Conservation (phyloP, 306 rosid species). For the Gastrolobium villosum region DNA sequence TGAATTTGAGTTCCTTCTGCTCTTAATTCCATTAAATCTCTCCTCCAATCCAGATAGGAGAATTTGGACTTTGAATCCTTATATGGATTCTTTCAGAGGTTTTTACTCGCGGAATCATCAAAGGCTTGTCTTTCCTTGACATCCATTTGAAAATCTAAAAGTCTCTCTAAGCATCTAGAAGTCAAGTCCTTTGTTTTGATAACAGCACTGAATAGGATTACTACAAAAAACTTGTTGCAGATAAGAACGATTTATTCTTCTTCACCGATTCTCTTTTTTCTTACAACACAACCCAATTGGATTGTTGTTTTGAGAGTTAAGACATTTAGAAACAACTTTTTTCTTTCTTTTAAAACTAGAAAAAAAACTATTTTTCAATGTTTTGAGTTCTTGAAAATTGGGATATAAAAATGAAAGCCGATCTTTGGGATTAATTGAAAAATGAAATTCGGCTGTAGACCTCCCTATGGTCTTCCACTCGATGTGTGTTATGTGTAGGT, state of each 20-base stretch:
- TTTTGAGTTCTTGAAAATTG: too few species aligned
- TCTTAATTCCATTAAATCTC: not conserved
- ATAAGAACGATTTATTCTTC: not conserved
- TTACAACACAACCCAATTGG: too few species aligned
- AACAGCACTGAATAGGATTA: not conserved
- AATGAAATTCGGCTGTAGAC: not conserved
- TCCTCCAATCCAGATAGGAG: not conserved
- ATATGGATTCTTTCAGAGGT: too few species aligned
- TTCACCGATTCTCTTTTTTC: too few species aligned
- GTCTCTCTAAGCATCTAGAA: not conserved
- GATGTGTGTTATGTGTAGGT: not conserved
- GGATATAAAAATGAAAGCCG: too few species aligned
- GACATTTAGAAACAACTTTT: too few species aligned
- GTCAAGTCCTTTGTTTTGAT: not conserved
- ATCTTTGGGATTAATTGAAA: too few species aligned
- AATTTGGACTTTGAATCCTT: not conserved
- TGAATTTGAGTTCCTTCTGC: not conserved
- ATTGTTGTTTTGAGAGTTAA: too few species aligned
- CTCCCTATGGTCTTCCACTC: not conserved
- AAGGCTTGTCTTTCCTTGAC: slow-evolving; percentile 8
- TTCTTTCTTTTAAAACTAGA: too few species aligned
- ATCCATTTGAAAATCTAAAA: slow-evolving; percentile 1
- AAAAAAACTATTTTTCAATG: too few species aligned
- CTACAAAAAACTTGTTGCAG: not conserved
- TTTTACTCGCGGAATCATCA: too few species aligned